Base-by-base conservation (phyloP, 2,329 filamentous ascomycete genomes). In the Chaetomiaceae sp. region DNA sequence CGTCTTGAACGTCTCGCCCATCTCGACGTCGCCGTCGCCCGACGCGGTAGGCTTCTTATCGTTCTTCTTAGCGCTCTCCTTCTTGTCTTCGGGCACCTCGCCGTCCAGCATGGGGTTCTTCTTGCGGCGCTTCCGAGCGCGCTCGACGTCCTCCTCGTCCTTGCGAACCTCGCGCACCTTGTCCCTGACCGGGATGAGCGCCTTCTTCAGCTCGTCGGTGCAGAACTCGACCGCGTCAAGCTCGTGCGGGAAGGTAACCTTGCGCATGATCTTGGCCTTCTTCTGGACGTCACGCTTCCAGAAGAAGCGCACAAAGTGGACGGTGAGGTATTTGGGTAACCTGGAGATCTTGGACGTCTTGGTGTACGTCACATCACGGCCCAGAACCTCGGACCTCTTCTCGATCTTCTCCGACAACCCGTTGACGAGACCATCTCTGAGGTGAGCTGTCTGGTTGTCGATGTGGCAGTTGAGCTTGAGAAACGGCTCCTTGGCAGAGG, bases 221-320 rank as follows among this genome's bases (percentile, higher is more conserved):
- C 94, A 99, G 72, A 96, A 96, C 68, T 99, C 94, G 20, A 95
- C 85, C 36, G 89, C 84, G 65, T 99, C 94, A 31, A 99, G 77
- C 71, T 99, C 94, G 47, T 89, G 85, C 6, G 92, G 92, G 68
- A 99, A 99, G 0, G 90, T 92, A 53, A 99, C 94, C 74, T 97
- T 99, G 68, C 91, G 89, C 89, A 99, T 92, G 64, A 99, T 99
- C 80, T 99, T 99, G 61, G 92, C 91, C 79, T 99, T 99, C 77
- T 97, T 97, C 71, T 95, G 87, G 3, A 89, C 91, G 62, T 95
- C 90, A 43, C 87, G 84, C 68, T 95, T 92, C 94, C 94, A 99
- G 76, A 92, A 96, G 75, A 99, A 99, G 60, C 94, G 89, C 53
- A 99, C 89, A 69, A 99, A 96, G 71, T 99, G 94, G 4, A 99